Conservation (phyloP, 441 rosid genomes). For the Geranium incanum region DNA sequence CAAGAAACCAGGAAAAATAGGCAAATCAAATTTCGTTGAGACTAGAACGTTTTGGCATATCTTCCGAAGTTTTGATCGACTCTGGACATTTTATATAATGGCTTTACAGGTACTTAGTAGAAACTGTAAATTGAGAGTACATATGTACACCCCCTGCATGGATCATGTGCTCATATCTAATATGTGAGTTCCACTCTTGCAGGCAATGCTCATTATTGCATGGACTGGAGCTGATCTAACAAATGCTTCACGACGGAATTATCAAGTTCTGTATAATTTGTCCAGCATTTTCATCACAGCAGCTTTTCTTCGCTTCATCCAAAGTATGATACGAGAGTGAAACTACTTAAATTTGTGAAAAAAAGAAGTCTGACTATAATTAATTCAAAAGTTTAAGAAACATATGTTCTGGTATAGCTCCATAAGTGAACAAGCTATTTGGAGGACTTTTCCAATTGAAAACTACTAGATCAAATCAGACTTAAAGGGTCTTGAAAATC, state of each 20-base stretch:
- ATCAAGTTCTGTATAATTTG: conserved; percentile 53
- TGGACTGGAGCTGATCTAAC: conserved; percentile 53
- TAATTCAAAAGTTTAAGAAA: neutral
- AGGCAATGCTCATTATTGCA: conserved; percentile 85
- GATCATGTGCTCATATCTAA: neutral
- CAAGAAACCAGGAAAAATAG: conserved; percentile 54
- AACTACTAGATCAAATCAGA: no score
- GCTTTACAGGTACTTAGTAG: conserved; percentile 65
- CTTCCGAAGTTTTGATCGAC: conserved; percentile 83
- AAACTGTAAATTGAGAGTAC: neutral
- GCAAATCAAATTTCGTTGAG: conserved; percentile 90
- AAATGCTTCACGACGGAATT: conserved; percentile 51
- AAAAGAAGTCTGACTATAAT: neutral
- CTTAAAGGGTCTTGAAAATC: neutral
- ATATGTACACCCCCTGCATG: conserved; percentile 11
- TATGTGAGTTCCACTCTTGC: conserved; percentile 22
- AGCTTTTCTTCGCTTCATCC: conserved; percentile 79
- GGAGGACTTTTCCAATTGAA: no score
- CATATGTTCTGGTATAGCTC: no score
- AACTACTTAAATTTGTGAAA: neutral
- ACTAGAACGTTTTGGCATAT: conserved; percentile 95
- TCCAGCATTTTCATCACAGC: conserved; percentile 94
- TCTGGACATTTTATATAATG: conserved; percentile 87
- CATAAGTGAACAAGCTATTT: no score
- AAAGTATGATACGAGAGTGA: conserved; percentile 43